Evolutionary conservation across 2,329 filamentous ascomycete genomes (phyloP).

Genomic region (Escovopsis sp.): DNA sequence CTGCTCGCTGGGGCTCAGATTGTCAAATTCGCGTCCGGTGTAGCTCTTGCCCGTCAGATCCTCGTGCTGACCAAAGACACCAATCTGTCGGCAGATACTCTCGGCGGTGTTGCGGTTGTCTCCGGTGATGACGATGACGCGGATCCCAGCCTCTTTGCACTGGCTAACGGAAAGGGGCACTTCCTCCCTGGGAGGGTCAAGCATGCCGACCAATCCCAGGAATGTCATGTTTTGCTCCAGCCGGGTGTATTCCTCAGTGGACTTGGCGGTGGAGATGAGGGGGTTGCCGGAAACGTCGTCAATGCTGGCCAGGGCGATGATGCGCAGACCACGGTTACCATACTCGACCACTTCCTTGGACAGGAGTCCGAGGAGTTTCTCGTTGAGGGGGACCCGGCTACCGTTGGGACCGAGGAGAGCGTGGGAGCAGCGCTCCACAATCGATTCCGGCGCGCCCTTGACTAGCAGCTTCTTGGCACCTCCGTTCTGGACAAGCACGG

Average conservation of each 20-base stretch:
- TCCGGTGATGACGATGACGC: slow-evolving; percentile 94
- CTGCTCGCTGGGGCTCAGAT: slow-evolving; percentile 63
- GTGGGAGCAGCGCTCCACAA: slow-evolving; percentile 83
- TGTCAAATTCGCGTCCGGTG: slow-evolving; percentile 90
- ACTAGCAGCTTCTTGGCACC: slow-evolving; percentile 70
- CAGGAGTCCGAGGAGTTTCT: slow-evolving; percentile 55
- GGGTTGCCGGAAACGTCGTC: slow-evolving; percentile 60
- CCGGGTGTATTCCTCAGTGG: slow-evolving; percentile 68
- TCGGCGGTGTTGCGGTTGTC: slow-evolving; percentile 97
- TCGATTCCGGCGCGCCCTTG: slow-evolving; percentile 89
- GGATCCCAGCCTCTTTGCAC: slow-evolving; percentile 85
- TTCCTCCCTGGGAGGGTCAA: slow-evolving; percentile 89
- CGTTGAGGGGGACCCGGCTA: slow-evolving; percentile 57
- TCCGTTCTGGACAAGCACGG: slow-evolving; percentile 66
- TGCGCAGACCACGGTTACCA: slow-evolving; percentile 80
- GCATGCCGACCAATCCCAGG: slow-evolving; percentile 86
- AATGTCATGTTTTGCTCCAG: slow-evolving; percentile 92
- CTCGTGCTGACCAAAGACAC: slow-evolving; percentile 72
- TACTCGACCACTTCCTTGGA: slow-evolving; percentile 74
- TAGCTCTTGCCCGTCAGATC: slow-evolving; percentile 84
- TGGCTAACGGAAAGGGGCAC: slow-evolving; percentile 74
- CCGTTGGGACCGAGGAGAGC: slow-evolving; percentile 65
- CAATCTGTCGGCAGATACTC: slow-evolving; percentile 94
- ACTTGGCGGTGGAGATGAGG: slow-evolving; percentile 60
- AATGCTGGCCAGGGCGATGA: slow-evolving; percentile 82